Evolutionary conservation across 306 rosid genomes (phyloP), one percentile per base, ranked within the genome.

Genomic region (Myrica gale): DNA sequence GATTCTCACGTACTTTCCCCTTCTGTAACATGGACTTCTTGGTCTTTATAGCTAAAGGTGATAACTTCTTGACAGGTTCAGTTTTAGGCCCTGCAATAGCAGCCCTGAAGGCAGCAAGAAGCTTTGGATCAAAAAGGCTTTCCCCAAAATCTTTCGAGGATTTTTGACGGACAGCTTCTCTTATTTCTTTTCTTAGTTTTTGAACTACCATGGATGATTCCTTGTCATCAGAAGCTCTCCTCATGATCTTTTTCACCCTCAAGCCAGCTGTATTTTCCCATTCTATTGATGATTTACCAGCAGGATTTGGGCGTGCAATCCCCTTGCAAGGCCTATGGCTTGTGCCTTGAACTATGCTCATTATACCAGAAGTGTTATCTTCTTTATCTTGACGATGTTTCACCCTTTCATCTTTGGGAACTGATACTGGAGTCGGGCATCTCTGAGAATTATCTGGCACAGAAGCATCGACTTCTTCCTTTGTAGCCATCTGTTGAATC

Each of bases 241-340:
- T 92, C 97, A 95, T 89, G 84, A 95, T 92, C 90, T 95, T 95
- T 79, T 95, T 95, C 17, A 95, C 97, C 83, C 97, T 91, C 84
- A 95, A 85, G 43, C 97, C 95, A 77, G 86, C 87, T 84, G 80
- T 56, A 67, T 75, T 87, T 79, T 88, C 96, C 42, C 71, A 79
- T 75, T 80, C 88, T 82, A 80, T 82, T 69, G 87, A 79, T 55
- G 80, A 82, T 78, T 85, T 80, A 43, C 58, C 69, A 80, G 21
- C 77, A 68, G 89, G 71, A 74, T 86, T 81, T 52, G 81, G 62
- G 63, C 16, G 57, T 68, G 73, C 68, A 71, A 44, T 69, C 68
- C 62, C 88, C 85, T 90, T 87, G 26, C 89, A 82, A 72, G 78
- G 84, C 83, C 85, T 89, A 44, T 72, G 79, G 68, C 82, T 87